Evolutionary conservation across 495 filamentous ascomycete species (phyloP).

Genomic region (Melanomma pulvis-pyrius): DNA sequence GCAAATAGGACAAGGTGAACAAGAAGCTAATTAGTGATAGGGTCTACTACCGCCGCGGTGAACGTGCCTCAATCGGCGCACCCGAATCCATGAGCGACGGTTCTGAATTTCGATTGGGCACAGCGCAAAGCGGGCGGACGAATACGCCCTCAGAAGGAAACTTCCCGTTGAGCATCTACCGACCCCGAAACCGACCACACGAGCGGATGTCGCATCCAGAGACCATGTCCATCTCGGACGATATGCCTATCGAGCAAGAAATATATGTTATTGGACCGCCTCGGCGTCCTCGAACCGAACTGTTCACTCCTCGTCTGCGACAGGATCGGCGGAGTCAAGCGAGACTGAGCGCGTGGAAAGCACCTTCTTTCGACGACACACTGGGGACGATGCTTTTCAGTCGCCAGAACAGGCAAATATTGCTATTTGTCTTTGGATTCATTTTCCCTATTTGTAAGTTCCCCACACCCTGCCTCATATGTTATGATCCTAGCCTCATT

Average conservation of each 20-base stretch:
- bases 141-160: slow-evolving; percentile 41
- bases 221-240: slow-evolving; percentile 24
- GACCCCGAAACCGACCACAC: slow-evolving; percentile 43
- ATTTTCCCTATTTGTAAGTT: slow-evolving; percentile 75
- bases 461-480: slow-evolving; percentile 9
- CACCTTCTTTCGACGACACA: slow-evolving; percentile 69
- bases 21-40: slow-evolving; percentile 39
- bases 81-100: slow-evolving; percentile 30
- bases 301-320: slow-evolving; percentile 77
- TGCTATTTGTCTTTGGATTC: slow-evolving; percentile 88
- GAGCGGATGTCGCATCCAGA: slow-evolving; percentile 26
- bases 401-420: slow-evolving; percentile 76
- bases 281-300: slow-evolving; percentile 12
- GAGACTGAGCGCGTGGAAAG: slow-evolving; percentile 54
- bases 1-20: background rate
- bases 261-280: slow-evolving; percentile 32
- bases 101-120: slow-evolving; percentile 27
- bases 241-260: slow-evolving; percentile 24
- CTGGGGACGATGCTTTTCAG: slow-evolving; percentile 62
- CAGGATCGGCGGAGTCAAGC: slow-evolving; percentile 60
- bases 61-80: slow-evolving; percentile 39
- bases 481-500: slow-evolving; percentile 1
- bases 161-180: slow-evolving; percentile 47
- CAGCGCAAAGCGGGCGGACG: slow-evolving; percentile 36
- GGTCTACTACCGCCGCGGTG: slow-evolving; percentile 42